Base-by-base conservation (phyloP, 2,329 filamentous ascomycete genomes). In the Colletotrichum navitas region DNA sequence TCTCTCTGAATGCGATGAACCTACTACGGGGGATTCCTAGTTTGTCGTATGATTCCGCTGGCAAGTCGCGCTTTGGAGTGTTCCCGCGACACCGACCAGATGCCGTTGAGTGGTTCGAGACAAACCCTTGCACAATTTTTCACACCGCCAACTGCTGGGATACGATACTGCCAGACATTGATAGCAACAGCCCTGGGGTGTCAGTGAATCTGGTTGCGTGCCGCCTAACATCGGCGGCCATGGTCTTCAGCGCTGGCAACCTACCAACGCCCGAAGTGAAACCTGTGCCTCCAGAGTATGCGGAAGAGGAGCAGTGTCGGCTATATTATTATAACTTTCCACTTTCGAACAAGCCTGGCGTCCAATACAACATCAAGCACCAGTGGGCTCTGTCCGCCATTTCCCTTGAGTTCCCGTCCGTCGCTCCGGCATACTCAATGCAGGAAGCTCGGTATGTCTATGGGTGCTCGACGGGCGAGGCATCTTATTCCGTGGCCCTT, bases 91-190 rank as follows among this genome's bases (percentile, higher is more conserved):
- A 88, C 65, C 77, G 84, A 16, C 90, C 91, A 1, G 77, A 86
- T 1, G 80, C 82, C 1, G 84, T 92, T 3, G 84, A 85, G 12
- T 93, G 91, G 91, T 93, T 91, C 72, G 87, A 91, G 79, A 92
- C 91, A 0, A 86, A 87, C 14, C 84, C 89, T 7, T 93, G 90
- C 75, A 90, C 90, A 75, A 91, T 93, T 55, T 92, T 93, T 73
- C 92, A 93, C 75, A 92, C 91, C 0, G 91, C 90, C 0, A 93
- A 92, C 74, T 88, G 88, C 1, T 94, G 91, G 92, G 90, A 93
- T 63, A 84, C 86, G 5, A 2, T 34, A 10, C 49, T 47, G 11
- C 14, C 54, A 10, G 10, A 29, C 5, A 10, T n/a, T 5, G 66
- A 69, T 6, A 7, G 21, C 16, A 64, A 69, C 26, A 54, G 54